Conservation (phyloP, 192 early-diverging fungal species). For the Entomortierella lignicola region DNA sequence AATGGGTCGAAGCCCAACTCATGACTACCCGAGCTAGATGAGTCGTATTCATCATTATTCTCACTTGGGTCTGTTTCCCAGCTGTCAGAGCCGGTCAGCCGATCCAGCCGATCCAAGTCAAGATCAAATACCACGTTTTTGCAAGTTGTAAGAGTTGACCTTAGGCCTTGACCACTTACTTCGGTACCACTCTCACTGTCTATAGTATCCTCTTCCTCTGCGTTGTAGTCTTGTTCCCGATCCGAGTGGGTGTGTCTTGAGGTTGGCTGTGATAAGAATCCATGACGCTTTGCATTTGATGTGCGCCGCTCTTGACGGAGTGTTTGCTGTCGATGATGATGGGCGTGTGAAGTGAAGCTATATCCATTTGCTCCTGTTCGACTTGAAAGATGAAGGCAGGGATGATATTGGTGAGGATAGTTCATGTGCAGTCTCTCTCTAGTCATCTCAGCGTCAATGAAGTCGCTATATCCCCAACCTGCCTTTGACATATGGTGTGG, state of each 20-base stretch:
- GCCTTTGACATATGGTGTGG: neutral
- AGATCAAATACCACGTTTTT: neutral
- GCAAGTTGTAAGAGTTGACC: neutral
- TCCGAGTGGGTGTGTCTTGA: neutral
- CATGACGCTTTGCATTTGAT: neutral
- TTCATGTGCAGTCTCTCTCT: neutral
- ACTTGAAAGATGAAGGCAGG: neutral
- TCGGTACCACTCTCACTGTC: conserved; percentile 1
- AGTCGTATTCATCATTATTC: neutral
- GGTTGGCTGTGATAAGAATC: neutral
- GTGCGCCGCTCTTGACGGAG: neutral
- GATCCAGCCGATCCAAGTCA: neutral
- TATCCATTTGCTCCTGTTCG: neutral
- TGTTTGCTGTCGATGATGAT: neutral
- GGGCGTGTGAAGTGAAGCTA: neutral
- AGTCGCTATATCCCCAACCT: neutral
- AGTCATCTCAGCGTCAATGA: neutral
- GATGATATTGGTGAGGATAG: conserved; percentile 11
- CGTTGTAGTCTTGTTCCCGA: conserved; percentile 12
- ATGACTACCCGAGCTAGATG: conserved; percentile 1
- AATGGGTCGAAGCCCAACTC: neutral
- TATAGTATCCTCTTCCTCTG: conserved; percentile 5
- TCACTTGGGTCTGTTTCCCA: neutral
- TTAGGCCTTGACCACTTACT: neutral
- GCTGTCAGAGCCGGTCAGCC: neutral